Conservation (phyloP, 352 stramenopile genomes). For the Hyaloperonospora brassicae region DNA sequence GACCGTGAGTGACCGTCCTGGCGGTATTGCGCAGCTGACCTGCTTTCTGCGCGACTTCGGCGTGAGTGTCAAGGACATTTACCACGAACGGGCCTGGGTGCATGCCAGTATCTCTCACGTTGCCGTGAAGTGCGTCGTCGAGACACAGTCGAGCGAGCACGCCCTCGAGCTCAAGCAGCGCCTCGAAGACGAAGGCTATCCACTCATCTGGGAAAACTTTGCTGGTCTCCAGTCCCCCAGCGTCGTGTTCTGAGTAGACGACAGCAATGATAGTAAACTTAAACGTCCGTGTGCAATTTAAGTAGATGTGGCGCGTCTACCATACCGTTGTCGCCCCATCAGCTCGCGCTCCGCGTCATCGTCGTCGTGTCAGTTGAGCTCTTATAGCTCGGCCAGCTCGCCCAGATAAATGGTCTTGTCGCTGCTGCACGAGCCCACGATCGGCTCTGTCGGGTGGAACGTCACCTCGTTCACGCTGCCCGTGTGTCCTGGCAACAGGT, state of each 20-base stretch:
- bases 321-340: slow-evolving; percentile 13
- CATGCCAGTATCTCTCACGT: slow-evolving; percentile 93
- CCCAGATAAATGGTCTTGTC: slow-evolving; percentile 85
- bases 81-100: slow-evolving; percentile 95
- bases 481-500: slow-evolving; percentile 89
- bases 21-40: slow-evolving; percentile 90
- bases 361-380: too few relatives aligned
- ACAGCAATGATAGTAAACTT: slow-evolving; percentile 11
- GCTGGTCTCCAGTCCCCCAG: slow-evolving; percentile 11
- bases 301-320: slow-evolving; percentile 28
- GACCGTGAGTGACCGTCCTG: slow-evolving; percentile 93
- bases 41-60: slow-evolving; percentile 83
- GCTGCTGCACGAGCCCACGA: slow-evolving; percentile 77
- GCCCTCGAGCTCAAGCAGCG: slow-evolving; percentile 80
- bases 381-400: slow-evolving; percentile 56
- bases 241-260: slow-evolving; percentile 25
- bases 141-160: slow-evolving; percentile 92
- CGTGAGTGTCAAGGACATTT: slow-evolving; percentile 95
- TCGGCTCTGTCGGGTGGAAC: slow-evolving; percentile 85
- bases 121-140: slow-evolving; percentile 93
- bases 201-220: slow-evolving; percentile 75
- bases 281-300: slow-evolving; percentile 14
- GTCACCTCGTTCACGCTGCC: slow-evolving; percentile 91
- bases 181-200: slow-evolving; percentile 82
- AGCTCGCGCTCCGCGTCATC: slow-evolving; percentile 1